Conservation (phyloP, 1,284 basidiomycete genomes). For the Ceratobasidium sp. region DNA sequence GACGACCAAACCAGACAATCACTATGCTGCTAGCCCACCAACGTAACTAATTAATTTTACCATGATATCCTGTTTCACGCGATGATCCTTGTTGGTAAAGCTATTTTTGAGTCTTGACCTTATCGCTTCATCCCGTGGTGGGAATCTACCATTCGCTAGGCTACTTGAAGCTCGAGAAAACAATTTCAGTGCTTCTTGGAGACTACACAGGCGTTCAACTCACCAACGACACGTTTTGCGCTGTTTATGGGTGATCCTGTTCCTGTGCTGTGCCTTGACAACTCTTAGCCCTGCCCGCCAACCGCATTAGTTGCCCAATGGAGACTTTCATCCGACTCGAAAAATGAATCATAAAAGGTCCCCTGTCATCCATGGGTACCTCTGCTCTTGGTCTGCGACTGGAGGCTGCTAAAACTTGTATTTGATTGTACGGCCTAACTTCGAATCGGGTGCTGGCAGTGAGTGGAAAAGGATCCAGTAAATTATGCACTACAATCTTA, state of each 20-base stretch:
- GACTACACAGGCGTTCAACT: background rate
- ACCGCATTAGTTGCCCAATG: background rate
- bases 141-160: background rate
- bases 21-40: background rate
- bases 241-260: background rate
- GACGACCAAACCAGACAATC: background rate
- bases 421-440: background rate
- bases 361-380: background rate
- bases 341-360: background rate
- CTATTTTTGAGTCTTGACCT: background rate
- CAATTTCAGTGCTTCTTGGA: background rate
- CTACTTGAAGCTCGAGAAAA: background rate
- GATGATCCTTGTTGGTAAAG: background rate
- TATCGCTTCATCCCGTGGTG: background rate
- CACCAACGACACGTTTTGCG: background rate
- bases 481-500: background rate
- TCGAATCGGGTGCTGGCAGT: background rate
- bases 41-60: background rate
- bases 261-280: background rate
- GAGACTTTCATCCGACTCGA: no score
- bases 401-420: background rate
- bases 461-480: background rate
- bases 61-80: background rate
- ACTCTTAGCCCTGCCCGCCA: background rate
- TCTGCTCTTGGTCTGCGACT: background rate